phyloP scores from a whole-genome alignment of 768 basidiomycete species.

The Amanita rubescens region DNA sequence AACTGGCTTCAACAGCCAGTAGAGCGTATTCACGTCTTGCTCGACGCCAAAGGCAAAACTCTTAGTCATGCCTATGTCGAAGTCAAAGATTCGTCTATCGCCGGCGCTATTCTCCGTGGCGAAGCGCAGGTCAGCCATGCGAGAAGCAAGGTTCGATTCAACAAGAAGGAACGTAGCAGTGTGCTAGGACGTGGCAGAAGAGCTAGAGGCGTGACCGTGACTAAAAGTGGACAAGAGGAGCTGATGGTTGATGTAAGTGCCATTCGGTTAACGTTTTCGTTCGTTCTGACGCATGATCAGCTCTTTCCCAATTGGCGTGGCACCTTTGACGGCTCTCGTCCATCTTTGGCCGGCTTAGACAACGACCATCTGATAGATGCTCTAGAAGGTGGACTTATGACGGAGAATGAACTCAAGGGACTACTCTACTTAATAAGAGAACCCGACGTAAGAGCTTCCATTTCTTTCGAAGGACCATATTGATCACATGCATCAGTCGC shows the following conservation, averaged over 20 bases:
- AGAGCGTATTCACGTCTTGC: constrained; percentile 67
- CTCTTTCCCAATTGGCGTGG: constrained; percentile 81
- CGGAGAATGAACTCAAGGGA: constrained; percentile 58
- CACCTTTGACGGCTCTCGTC: constrained; percentile 58
- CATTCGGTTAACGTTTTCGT: background rate
- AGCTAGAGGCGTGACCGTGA: constrained; percentile 79
- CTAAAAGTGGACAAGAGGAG: constrained; percentile 72
- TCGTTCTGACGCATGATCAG: constrained; percentile 24
- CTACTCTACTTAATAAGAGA: constrained; percentile 65
- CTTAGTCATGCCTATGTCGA: constrained; percentile 81
- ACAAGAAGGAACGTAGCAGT: constrained; percentile 44
- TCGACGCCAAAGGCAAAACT: constrained; percentile 79
- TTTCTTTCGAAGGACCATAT: constrained; percentile 9
- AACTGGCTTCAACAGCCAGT: constrained; percentile 66
- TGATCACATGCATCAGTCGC: constrained; percentile 40
- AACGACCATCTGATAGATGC: constrained; percentile 51
- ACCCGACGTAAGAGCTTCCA: constrained; percentile 55
- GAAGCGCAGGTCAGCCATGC: constrained; percentile 25
- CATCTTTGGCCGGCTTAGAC: constrained; percentile 58
- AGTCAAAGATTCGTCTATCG: constrained; percentile 51
- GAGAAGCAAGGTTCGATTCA: constrained; percentile 10
- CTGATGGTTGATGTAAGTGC: constrained; percentile 68
- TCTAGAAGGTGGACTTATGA: constrained; percentile 58
- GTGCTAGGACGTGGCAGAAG: constrained; percentile 74
- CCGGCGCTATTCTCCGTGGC: constrained; percentile 60